A percentile compares a stretch with the other conserved stretches of the same genome.
Conservation (phyloP, 495 filamentous ascomycete genomes). For the Paragyromitra xinjiangensis region DNA sequence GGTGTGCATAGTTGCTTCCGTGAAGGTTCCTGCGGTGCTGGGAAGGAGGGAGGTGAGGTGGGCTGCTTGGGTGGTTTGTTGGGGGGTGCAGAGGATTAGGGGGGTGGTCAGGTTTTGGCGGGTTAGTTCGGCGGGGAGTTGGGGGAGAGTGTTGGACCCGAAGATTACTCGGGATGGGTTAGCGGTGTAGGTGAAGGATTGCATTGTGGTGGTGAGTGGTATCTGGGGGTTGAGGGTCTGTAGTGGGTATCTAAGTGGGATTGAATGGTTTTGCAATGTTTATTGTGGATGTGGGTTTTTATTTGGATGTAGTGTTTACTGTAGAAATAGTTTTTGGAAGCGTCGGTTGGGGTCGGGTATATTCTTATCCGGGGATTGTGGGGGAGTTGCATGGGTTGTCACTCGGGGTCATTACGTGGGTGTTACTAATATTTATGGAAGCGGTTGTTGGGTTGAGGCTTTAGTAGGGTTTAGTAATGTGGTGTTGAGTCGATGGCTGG, state of each 20-base stretch:
- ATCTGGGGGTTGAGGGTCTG: too few species aligned
- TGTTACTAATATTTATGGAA: neutral
- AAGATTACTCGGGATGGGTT: constrained; percentile 71
- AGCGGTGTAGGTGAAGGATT: constrained; percentile 70
- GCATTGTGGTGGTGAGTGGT: constrained; percentile 60
- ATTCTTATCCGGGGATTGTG: constrained; percentile 3
- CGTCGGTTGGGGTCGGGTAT: constrained; percentile 22
- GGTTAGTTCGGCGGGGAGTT: constrained; percentile 68
- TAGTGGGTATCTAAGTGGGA: too few species aligned
- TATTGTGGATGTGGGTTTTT: neutral
- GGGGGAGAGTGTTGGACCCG: constrained; percentile 68
- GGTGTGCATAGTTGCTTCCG: constrained; percentile 74
- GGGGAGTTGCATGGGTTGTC: neutral
- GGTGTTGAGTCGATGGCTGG: too few species aligned
- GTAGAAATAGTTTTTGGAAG: neutral
- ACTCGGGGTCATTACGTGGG: neutral
- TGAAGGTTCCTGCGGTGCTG: constrained; percentile 67
- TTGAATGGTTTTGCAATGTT: neutral
- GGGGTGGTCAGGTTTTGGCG: constrained; percentile 66
- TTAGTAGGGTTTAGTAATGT: neutral
- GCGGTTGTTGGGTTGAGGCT: neutral
- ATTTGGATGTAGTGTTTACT: neutral
- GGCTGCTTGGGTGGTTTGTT: constrained; percentile 65
- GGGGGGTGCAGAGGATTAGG: constrained; percentile 68
- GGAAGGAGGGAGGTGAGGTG: constrained; percentile 57